Conservation (phyloP, 2,329 filamentous ascomycete species). For the Pseudopyricularia cyperi region DNA sequence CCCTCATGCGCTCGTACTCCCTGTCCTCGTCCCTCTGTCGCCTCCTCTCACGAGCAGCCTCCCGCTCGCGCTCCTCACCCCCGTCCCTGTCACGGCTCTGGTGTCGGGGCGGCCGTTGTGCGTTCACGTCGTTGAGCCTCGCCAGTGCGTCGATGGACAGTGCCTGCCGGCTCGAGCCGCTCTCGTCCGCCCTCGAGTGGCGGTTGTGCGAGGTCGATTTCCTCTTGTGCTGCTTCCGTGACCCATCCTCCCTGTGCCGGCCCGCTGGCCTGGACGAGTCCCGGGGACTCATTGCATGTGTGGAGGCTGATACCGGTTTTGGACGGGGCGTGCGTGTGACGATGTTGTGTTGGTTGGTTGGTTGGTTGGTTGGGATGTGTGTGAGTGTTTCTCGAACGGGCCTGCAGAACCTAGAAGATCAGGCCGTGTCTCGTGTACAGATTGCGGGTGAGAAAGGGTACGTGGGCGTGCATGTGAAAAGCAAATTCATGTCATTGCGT, state of each 20-base stretch:
- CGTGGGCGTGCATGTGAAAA: not conserved
- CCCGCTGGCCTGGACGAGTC: constrained; percentile 5
- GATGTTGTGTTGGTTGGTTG: not conserved
- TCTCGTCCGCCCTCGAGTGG: not conserved
- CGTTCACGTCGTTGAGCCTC: constrained; percentile 11
- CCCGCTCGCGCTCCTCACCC: constrained; percentile 5
- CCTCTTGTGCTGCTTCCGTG: constrained; percentile 9
- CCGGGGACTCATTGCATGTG: constrained; percentile 1
- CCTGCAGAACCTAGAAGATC: not conserved
- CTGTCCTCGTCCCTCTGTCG: constrained; percentile 3
- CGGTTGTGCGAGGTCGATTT: constrained; percentile 7
- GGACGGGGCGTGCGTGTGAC: too few species aligned
- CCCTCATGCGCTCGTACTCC: constrained; percentile 3
- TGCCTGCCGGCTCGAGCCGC: constrained; percentile 6
- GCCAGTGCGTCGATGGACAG: constrained; percentile 15
- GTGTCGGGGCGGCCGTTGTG: not conserved
- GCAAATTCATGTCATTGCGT: not conserved
- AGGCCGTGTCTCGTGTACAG: not conserved
- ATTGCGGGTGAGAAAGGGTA: not conserved
- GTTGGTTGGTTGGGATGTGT: not conserved
- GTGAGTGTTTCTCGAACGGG: not conserved
- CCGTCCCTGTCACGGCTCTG: constrained; percentile 7
- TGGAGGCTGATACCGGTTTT: too few species aligned
- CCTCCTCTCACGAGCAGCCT: constrained; percentile 1
- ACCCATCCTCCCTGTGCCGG: constrained; percentile 8